Base-by-base conservation (phyloP, 306 rosid genomes). In the Trifolium pratense region DNA sequence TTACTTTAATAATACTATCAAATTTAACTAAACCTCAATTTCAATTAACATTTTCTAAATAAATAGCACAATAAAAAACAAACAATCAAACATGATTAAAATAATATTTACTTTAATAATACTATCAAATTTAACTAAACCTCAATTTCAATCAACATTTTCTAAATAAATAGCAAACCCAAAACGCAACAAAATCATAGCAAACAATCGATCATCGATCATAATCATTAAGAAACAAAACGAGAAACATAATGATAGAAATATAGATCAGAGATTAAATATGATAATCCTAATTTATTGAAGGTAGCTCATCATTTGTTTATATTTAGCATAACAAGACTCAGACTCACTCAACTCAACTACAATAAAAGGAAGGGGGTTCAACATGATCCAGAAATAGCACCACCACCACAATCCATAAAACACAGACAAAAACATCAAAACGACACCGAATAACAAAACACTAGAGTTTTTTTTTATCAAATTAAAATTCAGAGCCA, bases 201-300 rank as follows among this genome's bases (percentile, higher is more conserved):
- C 32, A 29, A 29, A 66, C 4, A 25, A 13, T 4, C 15, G 51
- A 15, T 45, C 7, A 45, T n/a, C 17, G 5, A 13, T 14, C 7
- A 45, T 3, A 1, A 45, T 13, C 16, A 49, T 0, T 2, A 49
- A 17, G 0, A 48, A 5, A 6, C 1, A 3, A 5, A 7, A 51
- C 2, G 15, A 3, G 9, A 18, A 3, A 9, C 34, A 14, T 5
- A 26, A 4, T 9, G 5, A 7, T 8, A 3, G 13, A 51, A 45
- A 31, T 1, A 34, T 0, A 11, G 21, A 80, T 15, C 7, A 43
- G 7, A 36, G 18, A 25, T 4, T 8, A 11, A 49, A 56, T 0
- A 59, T 12, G 76, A 84, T 32, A 68, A 63, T 21, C 71, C 82
- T 73, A 84, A 9, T 73, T 84, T 84, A 84, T 84, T 84, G 36